Base-by-base conservation (phyloP, 768 basidiomycete species). In the Mycena capillaripes region DNA sequence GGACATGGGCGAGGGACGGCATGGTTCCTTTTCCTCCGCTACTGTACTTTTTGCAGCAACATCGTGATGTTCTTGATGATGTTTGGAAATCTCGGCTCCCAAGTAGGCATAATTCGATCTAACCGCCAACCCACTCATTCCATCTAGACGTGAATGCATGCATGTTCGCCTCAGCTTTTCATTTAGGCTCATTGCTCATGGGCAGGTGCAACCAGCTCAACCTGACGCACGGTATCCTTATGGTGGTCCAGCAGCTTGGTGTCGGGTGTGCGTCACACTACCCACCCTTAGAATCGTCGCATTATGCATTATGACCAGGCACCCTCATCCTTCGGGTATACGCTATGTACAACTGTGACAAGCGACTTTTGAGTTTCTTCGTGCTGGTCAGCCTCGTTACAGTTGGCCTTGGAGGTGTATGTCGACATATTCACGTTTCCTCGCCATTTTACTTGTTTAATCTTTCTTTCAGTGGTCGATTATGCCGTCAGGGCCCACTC, bases 11-110 rank as follows among this genome's bases (percentile, higher is more conserved):
- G 40, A 8, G 29, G 42, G 9, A 46, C 59, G 23, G 40, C 40
- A 7, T 61, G 59, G 59, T 61, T 29, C 59, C 42, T 61, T 16
- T 44, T 61, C 30, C 44, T 61, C 25, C 59, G 59, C 2, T 61
- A 61, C 12, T 61, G 38, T 21, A 17, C 59, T 46, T 19, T 61
- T 25, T 11, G 9, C 59, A 21, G 40, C 40, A 61, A 42, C 42
- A 61, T 61, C 16, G 59, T 21, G 4, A 61, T 61, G 40, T 34
- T 21, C 9, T 19, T 44, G 11, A 6, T 44, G 40, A 14, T 32
- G 42, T 61, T 61, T 30, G 42, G 40, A 10, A 29, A 61, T 19
- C 32, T 61, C n/a, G 25, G 25, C 17, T 7, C 19, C 16, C 42
- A 61, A 42, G 59, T 61, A 19, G 4, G 59, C 16, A 27, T 29